These are phyloP conservation scores for Bipolaris victoriae DNA, from an alignment of 2,329 filamentous ascomycete species.

Conservation along the genomic window DNA sequence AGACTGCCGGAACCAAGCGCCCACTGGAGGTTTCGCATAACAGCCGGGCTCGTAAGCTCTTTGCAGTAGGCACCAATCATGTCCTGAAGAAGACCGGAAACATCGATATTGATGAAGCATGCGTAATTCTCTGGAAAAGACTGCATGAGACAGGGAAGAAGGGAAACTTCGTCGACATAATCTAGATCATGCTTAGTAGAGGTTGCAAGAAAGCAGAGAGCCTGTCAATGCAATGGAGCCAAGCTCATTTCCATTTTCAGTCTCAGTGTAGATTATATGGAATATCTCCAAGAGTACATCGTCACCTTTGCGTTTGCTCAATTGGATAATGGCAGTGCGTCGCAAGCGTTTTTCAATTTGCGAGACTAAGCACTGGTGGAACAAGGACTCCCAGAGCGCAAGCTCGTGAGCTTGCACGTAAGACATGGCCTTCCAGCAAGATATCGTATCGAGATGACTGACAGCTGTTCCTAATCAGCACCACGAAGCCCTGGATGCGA, in stretches of 20 bases:
- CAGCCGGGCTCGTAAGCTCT: slow-evolving; percentile 2
- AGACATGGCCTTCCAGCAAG: slow-evolving; percentile 46
- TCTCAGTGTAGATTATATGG: neutral
- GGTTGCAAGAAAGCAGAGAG: neutral
- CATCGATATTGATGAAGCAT: slow-evolving; percentile 27
- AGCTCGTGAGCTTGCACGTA: slow-evolving; percentile 39
- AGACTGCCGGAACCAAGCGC: slow-evolving; percentile 33
- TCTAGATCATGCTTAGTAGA: slow-evolving; percentile 10
- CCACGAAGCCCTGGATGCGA: neutral
- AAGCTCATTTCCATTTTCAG: neutral
- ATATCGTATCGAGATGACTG: slow-evolving; percentile 43
- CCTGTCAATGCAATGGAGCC: neutral
- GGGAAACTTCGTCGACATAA: slow-evolving; percentile 8
- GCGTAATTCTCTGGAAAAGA: slow-evolving; percentile 10
- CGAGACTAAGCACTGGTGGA: slow-evolving; percentile 29
- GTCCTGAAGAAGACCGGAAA: slow-evolving; percentile 28
- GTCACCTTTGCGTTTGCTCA: slow-evolving; percentile 7
- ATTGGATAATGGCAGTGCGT: slow-evolving; percentile 12
- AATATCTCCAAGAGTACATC: neutral
- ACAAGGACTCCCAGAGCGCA: slow-evolving; percentile 38
- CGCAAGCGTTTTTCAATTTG: slow-evolving; percentile 27
- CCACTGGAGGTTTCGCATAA: slow-evolving; percentile 25
- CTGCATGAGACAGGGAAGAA: slow-evolving; percentile 20
- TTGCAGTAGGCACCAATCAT: slow-evolving; percentile 38
- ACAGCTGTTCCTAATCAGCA: slow-evolving; percentile 16